These are phyloP conservation scores for Penicillium glabrum DNA, from an alignment of 2,329 filamentous ascomycete genomes.

Conservation along the genomic window DNA sequence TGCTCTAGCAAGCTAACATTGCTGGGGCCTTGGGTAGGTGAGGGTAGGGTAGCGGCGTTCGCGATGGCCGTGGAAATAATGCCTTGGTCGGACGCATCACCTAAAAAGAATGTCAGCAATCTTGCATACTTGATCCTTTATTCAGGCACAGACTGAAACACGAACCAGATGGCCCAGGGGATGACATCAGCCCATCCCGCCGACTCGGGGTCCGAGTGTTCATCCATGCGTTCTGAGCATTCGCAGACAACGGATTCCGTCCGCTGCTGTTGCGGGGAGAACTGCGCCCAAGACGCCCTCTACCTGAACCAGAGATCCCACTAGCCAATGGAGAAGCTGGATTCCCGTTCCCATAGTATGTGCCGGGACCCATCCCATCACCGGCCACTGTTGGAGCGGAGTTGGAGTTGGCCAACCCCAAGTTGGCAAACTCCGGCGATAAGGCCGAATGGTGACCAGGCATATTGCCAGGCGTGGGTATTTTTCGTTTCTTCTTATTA, in stretches of 20 bases:
- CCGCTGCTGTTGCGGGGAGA: conserved; percentile 50
- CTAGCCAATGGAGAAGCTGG: conserved; percentile 58
- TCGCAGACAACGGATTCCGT: conserved; percentile 62
- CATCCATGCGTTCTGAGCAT: conserved; percentile 59
- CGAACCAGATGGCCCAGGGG: conserved; percentile 41
- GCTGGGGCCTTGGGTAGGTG: conserved; percentile 65
- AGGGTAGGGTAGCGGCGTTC: conserved; percentile 71
- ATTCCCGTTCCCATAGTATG: conserved; percentile 58
- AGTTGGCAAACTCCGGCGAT: conserved; percentile 63
- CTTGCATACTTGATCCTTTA: not conserved
- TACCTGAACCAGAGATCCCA: conserved; percentile 79
- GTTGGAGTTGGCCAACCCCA: conserved; percentile 56
- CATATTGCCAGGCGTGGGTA: conserved; percentile 79
- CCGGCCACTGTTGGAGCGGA: conserved; percentile 47
- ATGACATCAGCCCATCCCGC: conserved; percentile 47
- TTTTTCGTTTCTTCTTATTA: conserved; percentile 99
- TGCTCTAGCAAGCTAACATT: conserved; percentile 77
- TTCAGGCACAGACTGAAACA: not conserved
- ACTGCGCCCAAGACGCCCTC: conserved; percentile 75
- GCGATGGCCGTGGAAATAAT: conserved; percentile 93
- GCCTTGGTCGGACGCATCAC: conserved; percentile 59
- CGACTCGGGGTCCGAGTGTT: conserved; percentile 51
- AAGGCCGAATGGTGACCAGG: conserved; percentile 59
- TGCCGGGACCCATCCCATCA: conserved; percentile 48
- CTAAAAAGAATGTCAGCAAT: conserved; percentile 20